These are phyloP conservation scores for Poronia punctata DNA, from an alignment of 495 filamentous ascomycete species.

Conservation along the genomic window DNA sequence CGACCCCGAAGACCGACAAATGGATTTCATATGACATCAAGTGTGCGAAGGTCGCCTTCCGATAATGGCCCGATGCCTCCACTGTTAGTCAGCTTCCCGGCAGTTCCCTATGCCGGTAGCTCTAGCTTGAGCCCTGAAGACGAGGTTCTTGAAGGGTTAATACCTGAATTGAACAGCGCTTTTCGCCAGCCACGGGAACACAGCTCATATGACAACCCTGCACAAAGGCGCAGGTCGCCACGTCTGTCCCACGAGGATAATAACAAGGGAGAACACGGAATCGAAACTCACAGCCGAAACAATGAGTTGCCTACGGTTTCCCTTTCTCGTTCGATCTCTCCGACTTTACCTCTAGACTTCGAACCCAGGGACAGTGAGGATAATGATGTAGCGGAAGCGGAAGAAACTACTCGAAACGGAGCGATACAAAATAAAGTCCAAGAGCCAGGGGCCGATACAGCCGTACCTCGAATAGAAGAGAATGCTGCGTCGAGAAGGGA, in stretches of 20 bases:
- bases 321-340: not conserved
- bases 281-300: not conserved
- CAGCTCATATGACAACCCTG: too few species aligned
- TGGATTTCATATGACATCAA: not conserved
- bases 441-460: too few species aligned
- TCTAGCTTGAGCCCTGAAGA: conserved; percentile 7
- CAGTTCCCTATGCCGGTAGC: not conserved
- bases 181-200: not conserved
- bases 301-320: not conserved
- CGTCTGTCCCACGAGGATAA: too few species aligned
- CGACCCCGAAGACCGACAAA: conserved; percentile 15
- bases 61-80: not conserved
- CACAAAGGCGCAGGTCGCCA: too few species aligned
- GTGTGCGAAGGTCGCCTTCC: not conserved
- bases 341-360: not conserved
- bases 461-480: too few species aligned
- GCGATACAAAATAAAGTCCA: not conserved
- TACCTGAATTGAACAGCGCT: conserved; percentile 16
- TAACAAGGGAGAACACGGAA: not conserved
- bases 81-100: not conserved
- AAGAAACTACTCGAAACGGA: not conserved
- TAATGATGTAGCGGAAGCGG: not conserved
- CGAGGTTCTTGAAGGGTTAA: conserved; percentile 10
- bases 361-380: not conserved
- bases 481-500: too few species aligned